These are phyloP conservation scores for Phytopythium kandeliae DNA, from an alignment of 352 stramenopile genomes.

Conservation along the genomic window DNA sequence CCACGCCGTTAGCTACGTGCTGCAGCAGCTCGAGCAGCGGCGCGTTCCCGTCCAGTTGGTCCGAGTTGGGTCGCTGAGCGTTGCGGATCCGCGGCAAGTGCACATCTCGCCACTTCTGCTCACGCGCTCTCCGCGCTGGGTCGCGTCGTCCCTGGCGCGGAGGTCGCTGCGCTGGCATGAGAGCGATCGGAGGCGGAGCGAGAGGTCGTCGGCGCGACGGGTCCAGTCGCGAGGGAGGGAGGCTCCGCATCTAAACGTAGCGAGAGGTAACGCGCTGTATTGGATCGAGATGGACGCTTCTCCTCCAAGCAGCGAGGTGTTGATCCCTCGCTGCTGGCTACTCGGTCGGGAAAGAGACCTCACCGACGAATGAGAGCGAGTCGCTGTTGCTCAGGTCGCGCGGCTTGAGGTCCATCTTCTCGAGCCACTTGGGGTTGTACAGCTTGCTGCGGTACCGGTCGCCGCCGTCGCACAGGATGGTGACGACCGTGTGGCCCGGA, in stretches of 20 bases:
- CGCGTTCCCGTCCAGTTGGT: slow-evolving; percentile 22
- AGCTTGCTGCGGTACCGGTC: slow-evolving; percentile 81
- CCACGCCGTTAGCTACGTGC: slow-evolving; percentile 43
- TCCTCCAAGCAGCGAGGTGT: too few species aligned
- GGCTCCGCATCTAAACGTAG: not conserved
- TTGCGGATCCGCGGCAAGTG: slow-evolving; percentile 19
- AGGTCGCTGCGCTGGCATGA: too few species aligned
- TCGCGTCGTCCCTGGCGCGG: not conserved
- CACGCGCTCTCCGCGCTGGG: slow-evolving; percentile 4
- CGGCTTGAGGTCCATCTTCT: slow-evolving; percentile 42
- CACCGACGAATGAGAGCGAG: slow-evolving; percentile 33
- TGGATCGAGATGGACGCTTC: too few species aligned
- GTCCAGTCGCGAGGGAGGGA: not conserved
- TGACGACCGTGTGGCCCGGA: slow-evolving; percentile 67
- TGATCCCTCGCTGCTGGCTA: not conserved
- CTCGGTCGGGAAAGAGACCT: slow-evolving; percentile 17
- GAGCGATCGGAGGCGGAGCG: not conserved
- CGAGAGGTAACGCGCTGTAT: not conserved
- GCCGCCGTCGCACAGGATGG: slow-evolving; percentile 75
- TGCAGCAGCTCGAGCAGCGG: slow-evolving; percentile 33
- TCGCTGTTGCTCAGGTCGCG: slow-evolving; percentile 7
- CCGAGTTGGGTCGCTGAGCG: slow-evolving; percentile 30
- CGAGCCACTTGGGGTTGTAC: slow-evolving; percentile 73
- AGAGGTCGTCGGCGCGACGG: not conserved
- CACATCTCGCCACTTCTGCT: slow-evolving; percentile 21